Conservation (phyloP, 2,329 filamentous ascomycete genomes). For the Claviceps sp. region DNA sequence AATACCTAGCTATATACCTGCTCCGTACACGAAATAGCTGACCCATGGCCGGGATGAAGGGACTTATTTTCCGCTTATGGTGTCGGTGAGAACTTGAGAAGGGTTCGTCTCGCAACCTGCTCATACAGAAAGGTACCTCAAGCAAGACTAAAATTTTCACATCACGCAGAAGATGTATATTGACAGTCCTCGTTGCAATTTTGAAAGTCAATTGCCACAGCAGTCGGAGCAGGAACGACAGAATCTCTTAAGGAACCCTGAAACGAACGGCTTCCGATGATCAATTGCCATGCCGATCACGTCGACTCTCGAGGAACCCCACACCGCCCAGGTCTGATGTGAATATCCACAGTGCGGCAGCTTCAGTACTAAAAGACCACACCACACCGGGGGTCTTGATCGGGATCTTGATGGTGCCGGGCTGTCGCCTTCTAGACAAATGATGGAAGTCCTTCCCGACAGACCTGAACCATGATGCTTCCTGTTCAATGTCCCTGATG, state of each 20-base stretch:
- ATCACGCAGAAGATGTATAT: background rate
- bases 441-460: background rate
- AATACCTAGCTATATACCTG: background rate
- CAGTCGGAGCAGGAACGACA: background rate
- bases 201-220: background rate
- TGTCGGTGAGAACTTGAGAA: background rate
- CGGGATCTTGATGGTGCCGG: background rate
- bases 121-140: background rate
- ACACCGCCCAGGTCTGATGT: background rate
- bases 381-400: conserved; percentile 1
- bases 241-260: background rate
- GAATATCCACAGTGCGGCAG: background rate
- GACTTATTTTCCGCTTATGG: background rate
- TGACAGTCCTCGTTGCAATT: background rate
- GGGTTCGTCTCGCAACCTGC: background rate
- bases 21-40: background rate
- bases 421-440: background rate
- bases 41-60: background rate
- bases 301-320: too few relatives aligned
- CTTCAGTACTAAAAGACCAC: background rate
- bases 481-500: background rate
- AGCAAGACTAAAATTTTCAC: background rate
- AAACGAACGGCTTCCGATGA: background rate
- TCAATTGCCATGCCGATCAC: background rate
- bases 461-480: background rate